Evolutionary conservation across 345 rosid species (phyloP).

Genomic region (Pistacia vera): DNA sequence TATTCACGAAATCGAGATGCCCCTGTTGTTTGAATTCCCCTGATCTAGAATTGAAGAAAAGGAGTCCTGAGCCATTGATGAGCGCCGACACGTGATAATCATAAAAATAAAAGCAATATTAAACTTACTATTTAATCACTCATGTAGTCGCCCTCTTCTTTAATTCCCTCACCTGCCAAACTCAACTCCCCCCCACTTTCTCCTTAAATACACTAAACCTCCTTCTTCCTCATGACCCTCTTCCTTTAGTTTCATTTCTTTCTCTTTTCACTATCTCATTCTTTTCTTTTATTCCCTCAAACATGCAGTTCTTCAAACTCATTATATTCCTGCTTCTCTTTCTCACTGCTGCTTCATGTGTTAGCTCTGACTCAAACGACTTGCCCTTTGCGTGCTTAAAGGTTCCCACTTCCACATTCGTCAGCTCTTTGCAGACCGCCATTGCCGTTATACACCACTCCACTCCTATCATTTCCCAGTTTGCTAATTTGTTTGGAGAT

Average conservation of each 20-base stretch:
- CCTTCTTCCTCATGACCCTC: not conserved
- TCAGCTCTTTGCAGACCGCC: slow-evolving; percentile 39
- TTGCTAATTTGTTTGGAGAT: slow-evolving; percentile 40
- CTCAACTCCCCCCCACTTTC: not conserved
- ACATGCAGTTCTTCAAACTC: not conserved
- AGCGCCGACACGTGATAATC: slow-evolving; percentile 9
- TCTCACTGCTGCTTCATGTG: not conserved
- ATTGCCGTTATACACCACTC: slow-evolving; percentile 40
- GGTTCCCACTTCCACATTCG: slow-evolving; percentile 45
- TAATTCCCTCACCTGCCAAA: slow-evolving; percentile 8
- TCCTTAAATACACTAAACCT: not conserved
- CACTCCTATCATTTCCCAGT: slow-evolving; percentile 33
- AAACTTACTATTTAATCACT: not conserved
- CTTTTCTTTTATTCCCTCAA: not conserved
- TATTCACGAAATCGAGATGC: no score
- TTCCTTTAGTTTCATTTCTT: not conserved
- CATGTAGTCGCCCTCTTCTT: not conserved
- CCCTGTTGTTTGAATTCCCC: no score
- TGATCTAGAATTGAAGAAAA: not conserved
- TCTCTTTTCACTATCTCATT: not conserved
- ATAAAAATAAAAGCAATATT: not conserved
- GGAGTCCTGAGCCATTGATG: not conserved
- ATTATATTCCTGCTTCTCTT: not conserved
- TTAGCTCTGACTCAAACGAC: not conserved
- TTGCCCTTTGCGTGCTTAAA: slow-evolving; percentile 35